Evolutionary conservation across 163 green algal genomes (phyloP).

Genomic region (Chlorella variabilis): DNA sequence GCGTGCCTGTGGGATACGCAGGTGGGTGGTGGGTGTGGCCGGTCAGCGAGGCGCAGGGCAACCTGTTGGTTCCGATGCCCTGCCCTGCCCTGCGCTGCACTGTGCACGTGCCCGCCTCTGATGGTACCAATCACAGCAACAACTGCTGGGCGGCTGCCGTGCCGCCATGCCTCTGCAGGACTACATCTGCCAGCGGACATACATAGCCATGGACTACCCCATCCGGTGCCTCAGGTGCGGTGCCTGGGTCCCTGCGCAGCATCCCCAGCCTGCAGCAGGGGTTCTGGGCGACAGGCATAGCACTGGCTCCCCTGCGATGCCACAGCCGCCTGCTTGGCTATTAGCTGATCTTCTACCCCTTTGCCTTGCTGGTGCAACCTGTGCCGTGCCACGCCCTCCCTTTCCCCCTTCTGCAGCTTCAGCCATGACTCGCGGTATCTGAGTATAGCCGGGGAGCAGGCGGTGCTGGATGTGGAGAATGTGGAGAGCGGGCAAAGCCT

Average conservation of each 20-base stretch:
- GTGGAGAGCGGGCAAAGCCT: constrained; percentile 27
- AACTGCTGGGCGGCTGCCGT: background rate
- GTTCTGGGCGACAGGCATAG: no score
- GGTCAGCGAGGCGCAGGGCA: background rate
- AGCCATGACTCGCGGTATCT: constrained; percentile 51
- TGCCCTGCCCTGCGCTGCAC: no score
- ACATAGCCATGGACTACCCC: constrained; percentile 40
- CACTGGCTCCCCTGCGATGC: no score
- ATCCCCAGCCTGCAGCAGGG: no score
- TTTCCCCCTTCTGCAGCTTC: constrained; percentile 44
- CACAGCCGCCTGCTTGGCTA: no score
- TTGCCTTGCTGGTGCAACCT: no score
- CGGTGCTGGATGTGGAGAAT: constrained; percentile 42
- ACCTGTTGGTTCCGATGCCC: no score
- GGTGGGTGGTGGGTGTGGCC: background rate
- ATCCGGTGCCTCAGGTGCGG: constrained; percentile 30
- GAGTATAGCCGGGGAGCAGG: constrained; percentile 46
- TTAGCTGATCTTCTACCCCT: no score
- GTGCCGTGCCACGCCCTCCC: background rate
- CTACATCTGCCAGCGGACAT: constrained; percentile 31
- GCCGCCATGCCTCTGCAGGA: constrained; percentile 6
- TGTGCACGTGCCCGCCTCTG: no score
- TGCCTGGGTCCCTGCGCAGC: no score
- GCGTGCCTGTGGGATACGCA: constrained; percentile 44
- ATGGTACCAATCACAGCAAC: no score